Evolutionary conservation across 495 filamentous ascomycete genomes (phyloP), one percentile per base, ranked within the genome.

Genomic region (Penicillium psychrofluorescens): DNA sequence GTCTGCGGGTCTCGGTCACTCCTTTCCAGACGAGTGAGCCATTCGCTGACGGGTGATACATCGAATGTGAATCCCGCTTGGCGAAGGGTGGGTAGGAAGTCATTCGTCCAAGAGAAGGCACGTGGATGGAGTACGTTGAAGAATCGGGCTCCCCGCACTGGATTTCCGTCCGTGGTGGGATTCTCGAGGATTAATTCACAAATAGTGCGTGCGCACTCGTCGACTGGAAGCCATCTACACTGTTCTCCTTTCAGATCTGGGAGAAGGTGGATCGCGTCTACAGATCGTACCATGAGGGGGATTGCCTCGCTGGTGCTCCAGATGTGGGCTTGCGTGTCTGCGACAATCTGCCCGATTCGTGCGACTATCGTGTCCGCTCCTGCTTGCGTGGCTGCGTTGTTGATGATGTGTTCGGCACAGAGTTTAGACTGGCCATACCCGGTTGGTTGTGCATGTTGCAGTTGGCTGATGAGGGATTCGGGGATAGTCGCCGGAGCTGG

Each of bases 231-330:
- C 55, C 55, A 58, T 38, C 48, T 45, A 2, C 40, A 49, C 5
- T n/a, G 48, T 13, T 79, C 69, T 22, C 22, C 22, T 2, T 70
- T 51, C 0, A 86, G 61, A 11, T 63, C 51, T 1, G 81, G 81
- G 1, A 86, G 60, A 36, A 67, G 70, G 0, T 68, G 67, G 11
- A 75, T 68, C 0, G 74, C 56, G 9, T 50, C 52, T 10, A 69
- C 65, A 0, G 61, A 70, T 30, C 68, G 70, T 7, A 84, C 51
- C 64, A 84, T 75, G 44, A 82, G 54, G 11, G 81, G 78, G 64
- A 79, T 84, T 5, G 79, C 80, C 53, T 85, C 81, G 2, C 64
- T 75, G 29, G 64, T 54, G 50, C 82, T 85, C 81, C 81, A 85
- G 36, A 81, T 66, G 1, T 80, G 80, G 29, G 56, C 46, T 15